Evolutionary conservation across 176 grass and related monocot species (phyloP).

Genomic region (Carex cristatella): DNA sequence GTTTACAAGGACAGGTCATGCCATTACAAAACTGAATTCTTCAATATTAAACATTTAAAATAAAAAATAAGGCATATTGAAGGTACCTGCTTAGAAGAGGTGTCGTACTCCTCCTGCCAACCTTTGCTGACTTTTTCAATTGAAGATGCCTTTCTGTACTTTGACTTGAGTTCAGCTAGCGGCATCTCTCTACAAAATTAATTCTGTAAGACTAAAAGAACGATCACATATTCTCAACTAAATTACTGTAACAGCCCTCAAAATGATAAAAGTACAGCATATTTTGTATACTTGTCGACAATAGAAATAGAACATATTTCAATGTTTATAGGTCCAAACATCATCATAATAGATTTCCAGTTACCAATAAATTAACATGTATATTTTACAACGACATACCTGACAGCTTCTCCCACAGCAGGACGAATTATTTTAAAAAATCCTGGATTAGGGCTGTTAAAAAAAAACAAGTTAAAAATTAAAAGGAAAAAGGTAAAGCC

Average conservation of each 20-base stretch:
- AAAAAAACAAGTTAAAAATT: slow-evolving; percentile 15
- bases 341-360: slow-evolving; percentile 15
- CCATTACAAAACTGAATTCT: neutral
- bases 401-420: slow-evolving; percentile 80
- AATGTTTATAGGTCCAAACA: slow-evolving; percentile 21
- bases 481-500: neutral
- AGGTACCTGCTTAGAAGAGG: slow-evolving; percentile 85
- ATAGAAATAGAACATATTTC: slow-evolving; percentile 4
- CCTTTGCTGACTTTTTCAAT: slow-evolving; percentile 75
- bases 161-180: slow-evolving; percentile 65
- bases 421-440: slow-evolving; percentile 77
- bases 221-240: neutral
- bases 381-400: slow-evolving; percentile 48
- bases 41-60: neutral
- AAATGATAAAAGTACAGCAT: slow-evolving; percentile 1
- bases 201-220: neutral
- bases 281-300: slow-evolving; percentile 16
- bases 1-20: neutral
- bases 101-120: slow-evolving; percentile 79
- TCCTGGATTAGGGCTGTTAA: slow-evolving; percentile 65
- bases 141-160: slow-evolving; percentile 89
- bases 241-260: slow-evolving; percentile 1
- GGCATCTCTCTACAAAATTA: slow-evolving; percentile 79
- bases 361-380: neutral
- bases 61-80: neutral